Percentiles rank a stretch among this genome's conserved stretches.
These are phyloP conservation scores for Blastobotrys raffinosifermentans DNA, from an alignment of 1,139 yeast genomes.

Conservation along the genomic window DNA sequence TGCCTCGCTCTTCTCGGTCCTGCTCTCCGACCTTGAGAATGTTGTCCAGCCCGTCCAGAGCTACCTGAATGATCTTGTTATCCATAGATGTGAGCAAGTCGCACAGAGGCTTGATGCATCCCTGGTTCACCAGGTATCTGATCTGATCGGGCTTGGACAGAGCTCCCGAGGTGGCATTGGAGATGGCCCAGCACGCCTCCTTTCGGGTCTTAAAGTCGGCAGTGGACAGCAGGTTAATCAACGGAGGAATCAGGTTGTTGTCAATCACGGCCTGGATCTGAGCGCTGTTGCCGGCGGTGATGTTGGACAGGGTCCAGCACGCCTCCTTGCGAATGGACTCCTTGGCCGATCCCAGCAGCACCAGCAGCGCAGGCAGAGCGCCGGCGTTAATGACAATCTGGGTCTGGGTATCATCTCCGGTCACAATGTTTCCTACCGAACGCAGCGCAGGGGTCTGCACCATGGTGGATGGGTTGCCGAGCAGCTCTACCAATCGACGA, in stretches of 20 bases:
- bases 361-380: slow-evolving; percentile 78
- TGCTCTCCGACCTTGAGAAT: slow-evolving; percentile 90
- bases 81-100: slow-evolving; percentile 86
- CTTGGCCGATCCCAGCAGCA: slow-evolving; percentile 74
- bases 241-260: slow-evolving; percentile 88
- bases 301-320: slow-evolving; percentile 97
- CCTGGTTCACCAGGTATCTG: slow-evolving; percentile 85
- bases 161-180: slow-evolving; percentile 97
- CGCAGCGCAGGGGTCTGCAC: slow-evolving; percentile 97
- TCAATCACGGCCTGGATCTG: slow-evolving; percentile 97
- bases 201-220: slow-evolving; percentile 96
- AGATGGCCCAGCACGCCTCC: slow-evolving; percentile 99
- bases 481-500: slow-evolving; percentile 82
- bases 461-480: slow-evolving; percentile 73
- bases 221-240: slow-evolving; percentile 68
- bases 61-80: slow-evolving; percentile 86
- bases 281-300: slow-evolving; percentile 93
- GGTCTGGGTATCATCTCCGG: slow-evolving; percentile 93
- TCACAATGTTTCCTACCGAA: slow-evolving; percentile 96
- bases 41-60: slow-evolving; percentile 91
- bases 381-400: slow-evolving; percentile 93
- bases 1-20: slow-evolving; percentile 73
- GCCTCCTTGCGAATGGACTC: slow-evolving; percentile 95
- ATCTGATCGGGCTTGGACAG: slow-evolving; percentile 88
- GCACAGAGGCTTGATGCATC: slow-evolving; percentile 95